Base-by-base conservation (phyloP, 2,329 filamentous ascomycete genomes). In the Annulohypoxylon truncatum region DNA sequence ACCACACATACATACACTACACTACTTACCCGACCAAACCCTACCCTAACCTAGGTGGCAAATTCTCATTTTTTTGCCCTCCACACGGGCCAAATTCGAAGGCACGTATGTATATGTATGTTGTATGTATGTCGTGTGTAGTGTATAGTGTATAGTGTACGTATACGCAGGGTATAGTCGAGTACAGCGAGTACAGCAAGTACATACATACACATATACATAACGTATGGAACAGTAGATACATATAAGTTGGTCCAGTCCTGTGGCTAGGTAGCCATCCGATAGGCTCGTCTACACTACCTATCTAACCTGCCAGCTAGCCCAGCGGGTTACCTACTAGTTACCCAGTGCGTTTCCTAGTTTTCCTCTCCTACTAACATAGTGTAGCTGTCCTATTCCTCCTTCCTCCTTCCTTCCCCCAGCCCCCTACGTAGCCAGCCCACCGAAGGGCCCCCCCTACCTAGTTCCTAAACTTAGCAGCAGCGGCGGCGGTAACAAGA, bases 231-330 rank as follows among this genome's bases (percentile, higher is more conserved):
- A 20, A 42, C 38, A 42, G 38, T 42, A 20, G 18, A 42, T 48
- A 46, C 42, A 46, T 15, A 26, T 15, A 48, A 48, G 44, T 46
- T 56, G 53, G 53, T 56, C 47, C 53, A 58, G 48, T 42, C 22
- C 38, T 47, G 35, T 38, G 35, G 20, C 38, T 52, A 59, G 66
- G 52, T 68, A 55, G 53, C 26, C 31, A 56, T 65, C 66, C 66
- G 66, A 68, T 68, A 68, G 66, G 66, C 20, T 51, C 40, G 35
- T 24, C 38, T 38, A 42, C 42, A 10, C 40, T 35, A 26, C 24
- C 33, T 51, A 20, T 18, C 26, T 20, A 24, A 53, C 35, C 44
- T 44, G 44, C 31, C 48, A 56, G 26, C 40, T 15, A 29, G 42
- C 42, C 42, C 38, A 10, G 38, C 38, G 38, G 38, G 38, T 42